Base-by-base conservation (phyloP, 768 basidiomycete genomes). In the Leccinum variicolor region DNA sequence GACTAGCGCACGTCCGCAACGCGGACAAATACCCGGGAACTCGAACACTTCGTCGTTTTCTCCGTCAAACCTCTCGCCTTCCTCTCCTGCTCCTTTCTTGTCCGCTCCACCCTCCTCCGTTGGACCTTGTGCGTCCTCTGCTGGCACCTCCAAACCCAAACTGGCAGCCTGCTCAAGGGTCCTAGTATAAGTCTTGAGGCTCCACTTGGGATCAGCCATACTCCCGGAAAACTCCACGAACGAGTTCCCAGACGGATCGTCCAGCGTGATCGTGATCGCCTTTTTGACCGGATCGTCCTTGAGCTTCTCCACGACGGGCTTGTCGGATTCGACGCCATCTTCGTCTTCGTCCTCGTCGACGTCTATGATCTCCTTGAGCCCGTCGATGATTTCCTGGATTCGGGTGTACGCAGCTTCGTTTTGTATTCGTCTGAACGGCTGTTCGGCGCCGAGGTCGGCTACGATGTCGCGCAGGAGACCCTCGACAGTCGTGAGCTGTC, bases 211-310 rank as follows among this genome's bases (percentile, higher is more conserved):
- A 71, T 99, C 97, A 4, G 87, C 79, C 79, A 92, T 91, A 56
- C 85, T 88, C 10, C 83, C 94, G 3, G 84, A 65, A 67, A 96
- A 95, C 74, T 97, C 94, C 72, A 97, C 78, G 78, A 95, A 98
- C n/a, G 93, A 95, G 74, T 96, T 95, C 7, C 97, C 97, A 1
- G 94, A 78, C 1, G 95, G 95, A 69, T 99, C 97, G 66, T 98
- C 93, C 19, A 99, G 76, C 53, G 80, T 85, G 55, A 98, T 66
- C 0, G 92, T 94, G 68, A 98, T 92, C 3, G 85, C 73, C 21
- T 77, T 79, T 75, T 93, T 83, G 2, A 87, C 82, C 8, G 75
- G 66, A 26, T 83, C 79, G 11, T 77, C 75, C 53, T 77, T 73
- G 48, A 67, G 68, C 19, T 68, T 68, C 43, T 64, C 58, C 0